These are phyloP conservation scores for Boletus pseudo-olivaceus DNA, from an alignment of 768 basidiomycete species.

Conservation along the genomic window DNA sequence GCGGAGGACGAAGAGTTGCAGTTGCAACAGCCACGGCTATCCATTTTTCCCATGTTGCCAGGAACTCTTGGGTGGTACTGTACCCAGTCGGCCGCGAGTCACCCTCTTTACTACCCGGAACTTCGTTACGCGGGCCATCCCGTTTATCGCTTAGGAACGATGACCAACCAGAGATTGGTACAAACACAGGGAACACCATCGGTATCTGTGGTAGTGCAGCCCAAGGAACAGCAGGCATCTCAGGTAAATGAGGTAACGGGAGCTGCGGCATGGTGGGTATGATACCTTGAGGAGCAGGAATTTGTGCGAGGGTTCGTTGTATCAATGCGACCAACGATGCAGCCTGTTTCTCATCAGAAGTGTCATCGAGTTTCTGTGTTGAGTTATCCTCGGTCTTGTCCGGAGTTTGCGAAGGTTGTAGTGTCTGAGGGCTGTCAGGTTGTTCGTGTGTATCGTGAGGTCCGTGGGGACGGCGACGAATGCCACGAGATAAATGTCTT, in stretches of 20 bases:
- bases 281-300: slow-evolving; percentile 57
- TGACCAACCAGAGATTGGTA: slow-evolving; percentile 64
- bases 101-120: slow-evolving; percentile 31
- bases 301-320: slow-evolving; percentile 64
- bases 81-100: slow-evolving; percentile 37
- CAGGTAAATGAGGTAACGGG: slow-evolving; percentile 57
- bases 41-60: slow-evolving; percentile 76
- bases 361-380: slow-evolving; percentile 12
- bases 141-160: slow-evolving; percentile 55
- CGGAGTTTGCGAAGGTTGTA: not conserved
- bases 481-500: slow-evolving; percentile 32
- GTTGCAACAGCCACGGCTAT: slow-evolving; percentile 51
- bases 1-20: slow-evolving; percentile 40
- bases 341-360: slow-evolving; percentile 35
- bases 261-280: slow-evolving; percentile 50
- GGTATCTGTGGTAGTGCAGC: slow-evolving; percentile 62
- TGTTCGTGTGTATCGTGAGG: slow-evolving; percentile 19
- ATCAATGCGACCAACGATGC: slow-evolving; percentile 66
- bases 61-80: slow-evolving; percentile 59
- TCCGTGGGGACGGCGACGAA: slow-evolving; percentile 29
- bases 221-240: slow-evolving; percentile 64
- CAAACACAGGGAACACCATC: slow-evolving; percentile 75
- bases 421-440: not conserved
- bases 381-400: slow-evolving; percentile 21
- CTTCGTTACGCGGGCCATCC: slow-evolving; percentile 31